A percentile compares a stretch with the other conserved stretches of the same genome.
Conservation (phyloP, 73 alveolate genomes). For the Uronychia binucleata region DNA sequence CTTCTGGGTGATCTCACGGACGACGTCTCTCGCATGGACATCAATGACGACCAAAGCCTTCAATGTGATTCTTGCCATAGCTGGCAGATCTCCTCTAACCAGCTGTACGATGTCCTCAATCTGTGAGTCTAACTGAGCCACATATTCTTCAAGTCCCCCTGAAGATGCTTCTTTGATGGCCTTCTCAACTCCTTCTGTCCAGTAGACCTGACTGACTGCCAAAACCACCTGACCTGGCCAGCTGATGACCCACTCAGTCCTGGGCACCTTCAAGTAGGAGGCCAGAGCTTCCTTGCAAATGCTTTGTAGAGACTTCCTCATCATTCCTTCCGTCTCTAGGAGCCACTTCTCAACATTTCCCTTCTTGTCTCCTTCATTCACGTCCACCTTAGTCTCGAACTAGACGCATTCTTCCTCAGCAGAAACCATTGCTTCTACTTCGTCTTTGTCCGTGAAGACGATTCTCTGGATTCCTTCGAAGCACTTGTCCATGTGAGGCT, state of each 20-base stretch:
- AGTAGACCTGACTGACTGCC: conserved; percentile 88
- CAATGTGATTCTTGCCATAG: conserved; percentile 94
- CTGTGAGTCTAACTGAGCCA: conserved; percentile 74
- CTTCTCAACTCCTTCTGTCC: conserved; percentile 90
- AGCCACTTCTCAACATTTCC: conserved; percentile 98
- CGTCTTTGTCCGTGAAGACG: conserved; percentile 84
- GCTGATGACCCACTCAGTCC: conserved; percentile 95
- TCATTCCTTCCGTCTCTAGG: conserved; percentile 88
- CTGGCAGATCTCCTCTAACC: conserved; percentile 97
- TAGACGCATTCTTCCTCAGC: conserved; percentile 94
- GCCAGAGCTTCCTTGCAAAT: conserved; percentile 73
- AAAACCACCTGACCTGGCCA: conserved; percentile 98
- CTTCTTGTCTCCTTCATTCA: conserved; percentile 93
- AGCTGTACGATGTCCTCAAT: conserved; percentile 93
- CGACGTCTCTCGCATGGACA: conserved; percentile 99
- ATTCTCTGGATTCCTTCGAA: conserved; percentile 97
- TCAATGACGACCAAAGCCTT: conserved; percentile 98
- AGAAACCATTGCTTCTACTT: conserved; percentile 91
- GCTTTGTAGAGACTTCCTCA: conserved; percentile 87
- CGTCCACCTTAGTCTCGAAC: conserved; percentile 84
- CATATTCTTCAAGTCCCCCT: conserved; percentile 66
- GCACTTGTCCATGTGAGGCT: conserved; percentile 97
- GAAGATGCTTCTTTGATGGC: conserved; percentile 75
- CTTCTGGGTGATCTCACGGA: conserved; percentile 82
- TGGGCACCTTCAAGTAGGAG: conserved; percentile 74